Percentiles rank a stretch among this genome's conserved stretches.
These are phyloP conservation scores for Chlorella sp. DNA, from an alignment of 139 green algal genomes.

Conservation along the genomic window DNA sequence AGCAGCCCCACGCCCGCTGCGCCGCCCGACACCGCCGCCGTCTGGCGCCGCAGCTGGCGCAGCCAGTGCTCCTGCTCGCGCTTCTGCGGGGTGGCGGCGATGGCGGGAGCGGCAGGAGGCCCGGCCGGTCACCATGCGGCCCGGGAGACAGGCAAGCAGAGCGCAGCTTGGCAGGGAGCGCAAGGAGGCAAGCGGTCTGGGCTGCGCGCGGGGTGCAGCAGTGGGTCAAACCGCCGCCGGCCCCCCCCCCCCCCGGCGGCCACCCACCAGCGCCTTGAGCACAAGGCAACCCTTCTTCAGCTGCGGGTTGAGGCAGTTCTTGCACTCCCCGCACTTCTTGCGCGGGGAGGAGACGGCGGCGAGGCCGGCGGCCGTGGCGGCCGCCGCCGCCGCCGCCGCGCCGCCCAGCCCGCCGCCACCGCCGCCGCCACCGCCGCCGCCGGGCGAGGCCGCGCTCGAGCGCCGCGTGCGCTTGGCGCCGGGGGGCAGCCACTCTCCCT, in stretches of 20 bases:
- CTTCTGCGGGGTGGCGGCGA: not conserved
- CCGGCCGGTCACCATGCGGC: too few relatives aligned
- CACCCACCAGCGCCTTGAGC: constrained; percentile 23
- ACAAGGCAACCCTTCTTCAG: constrained; percentile 40
- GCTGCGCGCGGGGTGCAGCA: too few relatives aligned
- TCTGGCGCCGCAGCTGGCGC: not conserved
- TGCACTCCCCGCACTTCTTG: constrained; percentile 32
- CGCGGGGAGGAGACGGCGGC: not conserved
- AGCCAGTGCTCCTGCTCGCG: constrained; percentile 14
- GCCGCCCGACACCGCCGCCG: not conserved
- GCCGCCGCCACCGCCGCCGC: not conserved
- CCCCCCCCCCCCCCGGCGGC: too few relatives aligned
- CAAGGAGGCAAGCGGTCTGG: too few relatives aligned
- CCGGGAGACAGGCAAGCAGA: too few relatives aligned
- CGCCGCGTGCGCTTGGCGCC: too few relatives aligned
- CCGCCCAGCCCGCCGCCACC: not conserved
- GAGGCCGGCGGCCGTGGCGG: not conserved
- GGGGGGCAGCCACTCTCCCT: too few relatives aligned
- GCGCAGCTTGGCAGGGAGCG: too few relatives aligned
- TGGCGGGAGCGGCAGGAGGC: not conserved
- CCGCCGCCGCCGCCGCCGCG: not conserved
- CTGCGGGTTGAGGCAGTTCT: constrained; percentile 31
- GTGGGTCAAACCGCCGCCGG: too few relatives aligned
- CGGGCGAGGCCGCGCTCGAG: too few relatives aligned
- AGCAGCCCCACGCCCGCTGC: too few relatives aligned